Evolutionary conservation across 2,329 filamentous ascomycete genomes (phyloP).

Genomic region (Dactylellina sp.): DNA sequence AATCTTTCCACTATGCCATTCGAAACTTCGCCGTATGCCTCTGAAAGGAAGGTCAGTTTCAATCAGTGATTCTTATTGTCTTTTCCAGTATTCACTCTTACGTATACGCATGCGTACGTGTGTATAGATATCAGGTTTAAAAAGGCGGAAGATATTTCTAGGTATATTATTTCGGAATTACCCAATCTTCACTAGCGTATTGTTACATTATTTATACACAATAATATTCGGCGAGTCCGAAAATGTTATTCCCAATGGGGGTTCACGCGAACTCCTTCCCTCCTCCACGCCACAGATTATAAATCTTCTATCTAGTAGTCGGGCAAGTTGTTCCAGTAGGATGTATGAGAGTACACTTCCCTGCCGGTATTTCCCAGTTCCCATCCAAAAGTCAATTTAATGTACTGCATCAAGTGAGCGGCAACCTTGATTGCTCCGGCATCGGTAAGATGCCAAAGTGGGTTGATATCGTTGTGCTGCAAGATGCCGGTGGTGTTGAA

Average conservation of each 20-base stretch:
- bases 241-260: no score
- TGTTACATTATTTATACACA: constrained; percentile 2
- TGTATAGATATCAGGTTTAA: no score
- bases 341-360: constrained; percentile 49
- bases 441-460: constrained; percentile 72
- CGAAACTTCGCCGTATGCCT: background rate
- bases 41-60: no score
- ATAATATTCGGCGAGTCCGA: constrained; percentile 1
- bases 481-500: constrained; percentile 73
- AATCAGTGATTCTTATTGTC: no score
- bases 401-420: constrained; percentile 71
- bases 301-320: constrained; percentile 12
- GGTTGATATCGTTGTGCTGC: constrained; percentile 73
- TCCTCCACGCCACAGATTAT: background rate
- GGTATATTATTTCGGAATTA: no score
- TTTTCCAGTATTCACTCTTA: no score
- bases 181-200: no score
- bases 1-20: background rate
- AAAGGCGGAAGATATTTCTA: no score
- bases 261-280: constrained; percentile 4
- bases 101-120: no score
- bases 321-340: constrained; percentile 43
- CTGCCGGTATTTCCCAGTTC: constrained; percentile 68
- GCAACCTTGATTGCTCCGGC: constrained; percentile 73
- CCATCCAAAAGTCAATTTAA: constrained; percentile 71